These are phyloP conservation scores for Pyracantha coccinea DNA, from an alignment of 331 rosid genomes.

Conservation along the genomic window DNA sequence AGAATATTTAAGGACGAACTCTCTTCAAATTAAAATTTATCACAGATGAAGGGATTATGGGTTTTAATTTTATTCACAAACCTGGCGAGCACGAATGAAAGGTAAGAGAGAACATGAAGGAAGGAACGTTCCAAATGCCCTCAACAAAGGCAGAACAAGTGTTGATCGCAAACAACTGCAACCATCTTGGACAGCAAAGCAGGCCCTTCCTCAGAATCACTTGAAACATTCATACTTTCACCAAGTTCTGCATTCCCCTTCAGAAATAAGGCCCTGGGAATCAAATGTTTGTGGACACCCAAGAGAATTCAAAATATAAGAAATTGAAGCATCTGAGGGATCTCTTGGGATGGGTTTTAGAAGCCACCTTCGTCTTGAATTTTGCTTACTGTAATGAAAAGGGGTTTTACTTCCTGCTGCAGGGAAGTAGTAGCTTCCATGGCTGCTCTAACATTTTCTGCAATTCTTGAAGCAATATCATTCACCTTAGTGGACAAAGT, in stretches of 20 bases:
- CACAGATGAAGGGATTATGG: slow-evolving; percentile 1
- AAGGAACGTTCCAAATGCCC: slow-evolving; percentile 97
- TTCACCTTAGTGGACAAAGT: slow-evolving; percentile 91
- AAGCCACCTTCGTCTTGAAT: slow-evolving; percentile 74
- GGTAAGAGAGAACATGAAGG: slow-evolving; percentile 88
- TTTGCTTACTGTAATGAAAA: slow-evolving; percentile 70
- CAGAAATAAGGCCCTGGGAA: slow-evolving; percentile 26
- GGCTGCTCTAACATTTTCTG: slow-evolving; percentile 82
- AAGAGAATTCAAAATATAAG: slow-evolving; percentile 35
- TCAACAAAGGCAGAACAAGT: slow-evolving; percentile 78
- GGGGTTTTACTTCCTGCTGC: slow-evolving; percentile 48
- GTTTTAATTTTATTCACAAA: slow-evolving; percentile 28
- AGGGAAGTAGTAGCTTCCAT: slow-evolving; percentile 74
- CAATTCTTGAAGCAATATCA: slow-evolving; percentile 85
- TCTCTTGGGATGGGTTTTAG: slow-evolving; percentile 37
- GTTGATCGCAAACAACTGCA: slow-evolving; percentile 87
- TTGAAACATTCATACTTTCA: slow-evolving; percentile 16
- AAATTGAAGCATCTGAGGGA: slow-evolving; percentile 23
- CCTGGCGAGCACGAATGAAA: slow-evolving; percentile 96
- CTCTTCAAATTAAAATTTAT: slow-evolving; percentile 3
- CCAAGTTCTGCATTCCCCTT: slow-evolving; percentile 36
- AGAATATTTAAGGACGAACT: neutral
- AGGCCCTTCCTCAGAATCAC: slow-evolving; percentile 57
- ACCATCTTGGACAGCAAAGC: slow-evolving; percentile 85
- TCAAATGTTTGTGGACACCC: slow-evolving; percentile 29